These are phyloP conservation scores for Phylloboletellus chloephorus DNA, from an alignment of 1,284 basidiomycete genomes.

Conservation along the genomic window DNA sequence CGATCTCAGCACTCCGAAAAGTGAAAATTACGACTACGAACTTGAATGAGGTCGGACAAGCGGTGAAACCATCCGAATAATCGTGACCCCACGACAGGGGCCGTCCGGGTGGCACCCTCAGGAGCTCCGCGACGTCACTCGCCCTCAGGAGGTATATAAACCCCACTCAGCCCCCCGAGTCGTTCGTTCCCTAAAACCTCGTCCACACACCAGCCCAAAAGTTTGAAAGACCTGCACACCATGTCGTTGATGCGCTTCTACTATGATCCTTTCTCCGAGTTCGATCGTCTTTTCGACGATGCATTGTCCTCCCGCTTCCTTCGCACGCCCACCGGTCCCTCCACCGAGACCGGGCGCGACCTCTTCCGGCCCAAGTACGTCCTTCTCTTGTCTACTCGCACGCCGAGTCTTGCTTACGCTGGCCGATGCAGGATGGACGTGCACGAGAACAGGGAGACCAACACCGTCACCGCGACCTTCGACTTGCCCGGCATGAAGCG, in stretches of 20 bases:
- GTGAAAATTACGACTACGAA: too few relatives aligned
- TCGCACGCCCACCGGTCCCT: constrained; percentile 11
- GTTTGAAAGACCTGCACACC: too few relatives aligned
- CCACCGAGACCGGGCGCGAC: constrained; percentile 16
- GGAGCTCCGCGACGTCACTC: constrained; percentile 13
- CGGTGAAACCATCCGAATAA: too few relatives aligned
- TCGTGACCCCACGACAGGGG: too few relatives aligned
- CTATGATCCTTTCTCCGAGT: constrained; percentile 48
- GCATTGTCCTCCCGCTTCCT: constrained; percentile 33
- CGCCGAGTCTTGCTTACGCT: background rate
- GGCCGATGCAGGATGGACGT: constrained; percentile 40
- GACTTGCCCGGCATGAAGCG: constrained; percentile 46
- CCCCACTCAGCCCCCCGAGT: background rate
- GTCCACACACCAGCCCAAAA: background rate
- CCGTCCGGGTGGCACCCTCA: constrained; percentile 3
- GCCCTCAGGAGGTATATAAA: constrained; percentile 2
- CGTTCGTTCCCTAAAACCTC: background rate
- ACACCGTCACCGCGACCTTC: constrained; percentile 43
- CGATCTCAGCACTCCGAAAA: too few relatives aligned
- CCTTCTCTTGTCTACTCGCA: background rate
- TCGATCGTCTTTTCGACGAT: constrained; percentile 48
- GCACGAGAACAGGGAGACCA: constrained; percentile 38
- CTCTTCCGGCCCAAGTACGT: constrained; percentile 27
- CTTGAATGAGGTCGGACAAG: too few relatives aligned
- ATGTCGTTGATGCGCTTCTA: constrained; percentile 36